Evolutionary conservation across 768 basidiomycete species (phyloP).

Genomic region (Fomitopsis serialis): DNA sequence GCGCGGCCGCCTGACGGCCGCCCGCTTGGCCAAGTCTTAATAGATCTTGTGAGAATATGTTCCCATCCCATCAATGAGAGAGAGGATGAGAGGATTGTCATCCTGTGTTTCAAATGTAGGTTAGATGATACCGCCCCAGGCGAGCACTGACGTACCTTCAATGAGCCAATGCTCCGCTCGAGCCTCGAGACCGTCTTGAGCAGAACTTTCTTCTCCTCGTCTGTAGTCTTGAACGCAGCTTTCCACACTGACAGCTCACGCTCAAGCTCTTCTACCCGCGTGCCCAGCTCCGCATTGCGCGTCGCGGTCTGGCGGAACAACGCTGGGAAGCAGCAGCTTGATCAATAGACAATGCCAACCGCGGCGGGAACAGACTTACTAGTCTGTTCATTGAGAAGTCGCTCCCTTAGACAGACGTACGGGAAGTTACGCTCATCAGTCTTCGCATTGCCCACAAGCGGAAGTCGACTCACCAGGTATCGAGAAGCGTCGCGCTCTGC

Average conservation of each 20-base stretch:
- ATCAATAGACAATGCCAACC: not conserved
- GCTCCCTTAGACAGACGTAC: conserved; percentile 19
- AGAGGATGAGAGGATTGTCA: conserved; percentile 33
- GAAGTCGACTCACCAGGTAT: conserved; percentile 12
- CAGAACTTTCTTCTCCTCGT: conserved; percentile 27
- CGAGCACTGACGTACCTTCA: conserved; percentile 21
- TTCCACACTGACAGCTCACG: conserved; percentile 37
- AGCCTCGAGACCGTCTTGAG: conserved; percentile 24
- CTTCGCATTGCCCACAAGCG: not conserved
- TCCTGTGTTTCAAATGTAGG: conserved; percentile 22
- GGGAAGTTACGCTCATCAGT: not conserved
- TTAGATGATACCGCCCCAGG: not conserved
- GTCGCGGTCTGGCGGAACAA: conserved; percentile 27
- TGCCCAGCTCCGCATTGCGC: conserved; percentile 26
- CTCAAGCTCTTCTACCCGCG: conserved; percentile 31
- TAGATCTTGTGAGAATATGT: conserved; percentile 31
- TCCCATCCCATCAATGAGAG: conserved; percentile 38
- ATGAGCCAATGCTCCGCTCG: conserved; percentile 26
- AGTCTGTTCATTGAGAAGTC: conserved; percentile 30
- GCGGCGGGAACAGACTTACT: conserved; percentile 12
- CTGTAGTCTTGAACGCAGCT: conserved; percentile 28
- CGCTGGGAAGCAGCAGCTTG: conserved; percentile 11
- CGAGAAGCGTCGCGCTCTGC: conserved; percentile 6
- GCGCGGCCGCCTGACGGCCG: conserved; percentile 30
- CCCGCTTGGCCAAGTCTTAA: conserved; percentile 27